Evolutionary conservation across 2,329 filamentous ascomycete species (phyloP), one percentile per base, ranked within the genome.

Genomic region (Apiospora phragmitis): DNA sequence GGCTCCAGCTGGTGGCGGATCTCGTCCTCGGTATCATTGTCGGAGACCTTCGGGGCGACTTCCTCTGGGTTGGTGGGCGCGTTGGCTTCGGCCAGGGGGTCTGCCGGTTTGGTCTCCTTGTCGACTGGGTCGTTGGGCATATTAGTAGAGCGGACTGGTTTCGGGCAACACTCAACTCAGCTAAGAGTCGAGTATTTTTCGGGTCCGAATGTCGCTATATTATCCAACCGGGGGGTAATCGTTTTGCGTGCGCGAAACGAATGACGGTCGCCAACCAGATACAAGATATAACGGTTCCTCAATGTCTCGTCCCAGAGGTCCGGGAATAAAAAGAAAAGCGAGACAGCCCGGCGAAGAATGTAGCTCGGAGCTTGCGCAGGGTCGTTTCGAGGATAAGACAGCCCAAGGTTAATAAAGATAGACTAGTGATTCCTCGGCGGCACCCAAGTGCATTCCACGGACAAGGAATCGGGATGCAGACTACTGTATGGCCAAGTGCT

Each of bases 121-220:
- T 77, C 75, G 14, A 70, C 72, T 38, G 29, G 51, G 66, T 75
- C 73, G 74, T 75, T 71, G 70, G 78, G 74, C 79, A 80, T 80
- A 69, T 67, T 38, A 18, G 18, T 24, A 55, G 65, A n/a, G 55
- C 55, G 29, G 55, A 38, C 12, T 59, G 70, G 55, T 21, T 62
- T 62, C 55, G 55, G 70, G 35, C 35, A 49, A 68, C 59, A 59
- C 70, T 65, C 67, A 49, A 65, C 32, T 55, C 47, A 38, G 67
- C 51, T n/a, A 68, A 62, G 65, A 43, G 65, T 67, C 12, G n/a
- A 35, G 42, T 67, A 67, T 66, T 45, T n/a, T n/a, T n/a, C 24
- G n/a, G n/a, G 6, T 47, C 41, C 49, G 59, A 65, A 66, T 66
- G 41, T 67, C 41, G 65, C 65, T 67, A 32, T 29, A 43, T 43